Percentiles rank a stretch among this genome's conserved stretches.
phyloP scores from a whole-genome alignment of 345 rosid species.

The Citrus australasica region DNA sequence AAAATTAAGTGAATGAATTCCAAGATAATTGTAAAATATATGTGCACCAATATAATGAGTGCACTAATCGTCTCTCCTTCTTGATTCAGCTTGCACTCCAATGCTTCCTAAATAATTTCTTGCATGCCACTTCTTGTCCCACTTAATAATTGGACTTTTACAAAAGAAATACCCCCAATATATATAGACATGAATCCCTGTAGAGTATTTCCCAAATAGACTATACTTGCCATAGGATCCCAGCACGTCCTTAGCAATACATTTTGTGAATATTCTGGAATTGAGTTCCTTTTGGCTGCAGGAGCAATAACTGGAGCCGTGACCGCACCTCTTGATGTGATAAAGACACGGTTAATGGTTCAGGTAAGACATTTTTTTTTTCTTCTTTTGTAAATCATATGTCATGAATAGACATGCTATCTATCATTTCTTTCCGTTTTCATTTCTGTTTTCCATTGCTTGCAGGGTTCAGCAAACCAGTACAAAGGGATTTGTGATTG shows the following conservation, averaged over 20 bases:
- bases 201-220: too few relatives aligned
- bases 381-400: not conserved
- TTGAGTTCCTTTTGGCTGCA: conserved; percentile 7
- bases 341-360: conserved; percentile 75
- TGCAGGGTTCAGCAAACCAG: conserved; percentile 59
- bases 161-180: too few relatives aligned
- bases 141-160: too few relatives aligned
- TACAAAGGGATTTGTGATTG: conserved; percentile 71
- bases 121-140: too few relatives aligned
- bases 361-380: conserved; percentile 40
- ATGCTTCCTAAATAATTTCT: too few relatives aligned
- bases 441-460: not conserved
- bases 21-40: too few relatives aligned
- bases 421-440: not conserved
- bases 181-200: too few relatives aligned
- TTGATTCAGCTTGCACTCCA: too few relatives aligned
- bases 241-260: too few relatives aligned
- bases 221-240: too few relatives aligned
- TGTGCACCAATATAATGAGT: too few relatives aligned
- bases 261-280: not conserved
- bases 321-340: conserved; percentile 75
- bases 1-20: not conserved
- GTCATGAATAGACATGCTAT: not conserved
- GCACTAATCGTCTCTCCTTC: too few relatives aligned
- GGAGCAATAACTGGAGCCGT: conserved; percentile 75